Base-by-base conservation (phyloP, 1,139 yeast genomes). In the Sugiyamaella japonica region DNA sequence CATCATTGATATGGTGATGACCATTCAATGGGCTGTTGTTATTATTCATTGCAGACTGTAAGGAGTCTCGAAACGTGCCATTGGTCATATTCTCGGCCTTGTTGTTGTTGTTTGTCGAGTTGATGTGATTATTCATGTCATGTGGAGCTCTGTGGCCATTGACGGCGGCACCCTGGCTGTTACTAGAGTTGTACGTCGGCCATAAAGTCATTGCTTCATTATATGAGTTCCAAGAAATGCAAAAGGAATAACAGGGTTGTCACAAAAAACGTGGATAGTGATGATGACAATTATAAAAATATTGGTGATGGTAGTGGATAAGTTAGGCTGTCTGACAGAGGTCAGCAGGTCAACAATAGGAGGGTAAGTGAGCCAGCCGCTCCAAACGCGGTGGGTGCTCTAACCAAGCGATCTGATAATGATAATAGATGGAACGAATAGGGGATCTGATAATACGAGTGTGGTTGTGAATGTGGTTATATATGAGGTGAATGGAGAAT, bases 171-270 rank as follows among this genome's bases (percentile, higher is more conserved):
- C 34, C 34, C 34, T 29, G 34, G 34, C 34, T 7, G 34, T 10
- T 40, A 16, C 32, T 39, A 23, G 42, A 36, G 37, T 38, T 47
- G 23, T 34, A 38, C 15, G 46, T 29, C 28, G 39, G 51, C 51
- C 51, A 48, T 37, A 48, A 41, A 38, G 51, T 48, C 51, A 48
- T 48, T 48, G 31, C 13, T 48, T 48, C 46, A 39, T 40, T 32
- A 32, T 32, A 9, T 2, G 2, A 29, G n/a, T 10, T 7, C 34
- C 3, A 5, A 7, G 7, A 29, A 12, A 29, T 29, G n/a, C n/a
- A 29, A 29, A 9, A 29, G 10, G n/a, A 29, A 29, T 29, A 29
- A 29, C 3, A 9, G 34, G 25, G 3, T 6, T 20, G 6, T 20
- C 25, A 20, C 25, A 20, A 6, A 20, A 20, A 20, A 3, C 25